Conservation (phyloP, 2,329 filamentous ascomycete genomes). For the Penicillium sp. region DNA sequence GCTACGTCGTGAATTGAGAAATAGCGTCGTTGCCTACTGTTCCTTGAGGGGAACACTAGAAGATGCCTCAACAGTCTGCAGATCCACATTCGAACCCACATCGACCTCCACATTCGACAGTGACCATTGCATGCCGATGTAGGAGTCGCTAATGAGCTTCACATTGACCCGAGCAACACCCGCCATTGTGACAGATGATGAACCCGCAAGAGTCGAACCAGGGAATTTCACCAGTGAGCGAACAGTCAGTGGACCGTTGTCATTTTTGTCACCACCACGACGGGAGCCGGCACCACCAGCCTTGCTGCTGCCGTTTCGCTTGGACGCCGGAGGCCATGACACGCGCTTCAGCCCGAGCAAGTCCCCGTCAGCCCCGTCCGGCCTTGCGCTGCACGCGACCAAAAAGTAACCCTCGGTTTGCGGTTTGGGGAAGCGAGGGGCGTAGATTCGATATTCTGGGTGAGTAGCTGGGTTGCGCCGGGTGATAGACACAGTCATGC, state of each 20-base stretch:
- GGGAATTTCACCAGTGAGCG: slow-evolving; percentile 37
- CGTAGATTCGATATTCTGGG: slow-evolving; percentile 72
- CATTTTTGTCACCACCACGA: slow-evolving; percentile 15
- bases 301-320: slow-evolving; percentile 17
- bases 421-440: slow-evolving; percentile 86
- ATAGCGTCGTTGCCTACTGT: not conserved
- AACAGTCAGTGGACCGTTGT: slow-evolving; percentile 21
- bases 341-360: slow-evolving; percentile 83
- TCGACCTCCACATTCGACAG: slow-evolving; percentile 52
- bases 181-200: slow-evolving; percentile 9
- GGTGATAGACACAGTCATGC: slow-evolving; percentile 56
- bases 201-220: slow-evolving; percentile 15
- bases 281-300: slow-evolving; percentile 16
- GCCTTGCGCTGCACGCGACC: slow-evolving; percentile 56
- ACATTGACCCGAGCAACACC: slow-evolving; percentile 58
- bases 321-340: slow-evolving; percentile 59
- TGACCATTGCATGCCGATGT: slow-evolving; percentile 70
- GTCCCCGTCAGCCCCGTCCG: slow-evolving; percentile 60
- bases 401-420: slow-evolving; percentile 95
- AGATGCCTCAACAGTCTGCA: slow-evolving; percentile 18
- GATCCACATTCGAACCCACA: slow-evolving; percentile 28
- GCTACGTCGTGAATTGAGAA: not conserved
- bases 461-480: slow-evolving; percentile 66
- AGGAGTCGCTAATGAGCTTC: slow-evolving; percentile 78
- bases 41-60: slow-evolving; percentile 18